Evolutionary conservation across 2,329 filamentous ascomycete species (phyloP).

Genomic region (Parafenestella ontariensis): DNA sequence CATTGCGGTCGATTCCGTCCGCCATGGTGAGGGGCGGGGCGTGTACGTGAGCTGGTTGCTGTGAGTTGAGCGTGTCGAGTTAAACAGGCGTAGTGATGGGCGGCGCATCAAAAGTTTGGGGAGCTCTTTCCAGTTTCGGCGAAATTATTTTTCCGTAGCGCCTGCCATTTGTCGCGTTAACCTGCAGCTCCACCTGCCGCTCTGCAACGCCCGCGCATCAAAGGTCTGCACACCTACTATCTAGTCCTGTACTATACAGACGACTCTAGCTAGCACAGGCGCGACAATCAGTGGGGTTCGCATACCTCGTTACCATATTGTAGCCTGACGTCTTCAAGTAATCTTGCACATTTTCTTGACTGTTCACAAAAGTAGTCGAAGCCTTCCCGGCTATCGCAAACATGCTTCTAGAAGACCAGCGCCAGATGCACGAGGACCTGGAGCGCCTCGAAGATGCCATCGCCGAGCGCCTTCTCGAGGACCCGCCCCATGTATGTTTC

Average conservation of each 20-base stretch:
- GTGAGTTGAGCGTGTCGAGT: not conserved
- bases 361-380: too few species aligned
- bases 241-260: slow-evolving; percentile 13
- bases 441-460: slow-evolving; percentile 95
- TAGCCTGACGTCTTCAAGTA: too few species aligned
- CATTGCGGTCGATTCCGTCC: slow-evolving; percentile 89
- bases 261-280: too few species aligned
- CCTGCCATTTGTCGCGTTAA: too few species aligned
- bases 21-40: slow-evolving; percentile 70
- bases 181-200: slow-evolving; percentile 13
- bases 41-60: not conserved
- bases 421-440: slow-evolving; percentile 93
- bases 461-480: slow-evolving; percentile 84
- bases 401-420: slow-evolving; percentile 91
- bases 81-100: not conserved
- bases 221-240: slow-evolving; percentile 29
- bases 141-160: slow-evolving; percentile 21
- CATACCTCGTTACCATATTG: too few species aligned
- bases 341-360: too few species aligned
- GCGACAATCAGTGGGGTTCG: too few species aligned
- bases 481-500: slow-evolving; percentile 78
- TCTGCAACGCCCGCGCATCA: slow-evolving; percentile 24
- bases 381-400: slow-evolving; percentile 27
- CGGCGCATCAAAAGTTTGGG: slow-evolving; percentile 35
- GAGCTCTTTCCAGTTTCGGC: slow-evolving; percentile 23